Evolutionary conservation across 2,329 filamentous ascomycete genomes (phyloP), one percentile per base, ranked within the genome.

Genomic region (Phaeosphaeriaceae sp.): DNA sequence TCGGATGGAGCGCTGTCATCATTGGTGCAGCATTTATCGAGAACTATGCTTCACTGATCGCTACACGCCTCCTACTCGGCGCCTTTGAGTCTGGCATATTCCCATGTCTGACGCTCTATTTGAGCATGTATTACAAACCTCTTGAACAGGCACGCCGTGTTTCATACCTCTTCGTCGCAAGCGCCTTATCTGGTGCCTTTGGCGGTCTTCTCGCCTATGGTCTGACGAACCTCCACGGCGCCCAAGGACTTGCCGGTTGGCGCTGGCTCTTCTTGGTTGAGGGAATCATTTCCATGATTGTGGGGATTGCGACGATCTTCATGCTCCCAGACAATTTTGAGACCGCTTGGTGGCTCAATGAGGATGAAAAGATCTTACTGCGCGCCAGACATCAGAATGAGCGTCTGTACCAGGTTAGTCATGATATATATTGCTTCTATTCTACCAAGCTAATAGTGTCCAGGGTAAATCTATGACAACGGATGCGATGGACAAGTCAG

Each of bases 401-500:
- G 31, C 31, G 10, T 9, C 15, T 36, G 31, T 36, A 36, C n/a
- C n/a, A n/a, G n/a, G n/a, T n/a, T n/a, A n/a, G n/a, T n/a, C n/a
- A n/a, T n/a, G n/a, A n/a, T n/a, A n/a, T n/a, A n/a, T n/a, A n/a
- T n/a, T n/a, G n/a, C n/a, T n/a, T n/a, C n/a, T n/a, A n/a, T n/a
- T n/a, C n/a, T n/a, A n/a, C n/a, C n/a, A n/a, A n/a, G n/a, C n/a
- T n/a, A n/a, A n/a, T n/a, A n/a, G n/a, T n/a, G n/a, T n/a, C 31
- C 31, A 36, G 15, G 31, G 31, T 13, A 36, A 36, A 13, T 36
- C 31, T 13, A 63, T 89, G 85, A 56, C 91, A 89, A 69, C 97
- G 94, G 59, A 98, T 88, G 70, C 93, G 86, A 77, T 98, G 94
- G 47, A 36, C 31, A 71, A 93, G 90, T 61, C 90, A 92, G 78